A percentile compares a stretch with the other conserved stretches of the same genome.
These are phyloP conservation scores for Penicillium alfredii DNA, from an alignment of 495 filamentous ascomycete species.

Conservation along the genomic window DNA sequence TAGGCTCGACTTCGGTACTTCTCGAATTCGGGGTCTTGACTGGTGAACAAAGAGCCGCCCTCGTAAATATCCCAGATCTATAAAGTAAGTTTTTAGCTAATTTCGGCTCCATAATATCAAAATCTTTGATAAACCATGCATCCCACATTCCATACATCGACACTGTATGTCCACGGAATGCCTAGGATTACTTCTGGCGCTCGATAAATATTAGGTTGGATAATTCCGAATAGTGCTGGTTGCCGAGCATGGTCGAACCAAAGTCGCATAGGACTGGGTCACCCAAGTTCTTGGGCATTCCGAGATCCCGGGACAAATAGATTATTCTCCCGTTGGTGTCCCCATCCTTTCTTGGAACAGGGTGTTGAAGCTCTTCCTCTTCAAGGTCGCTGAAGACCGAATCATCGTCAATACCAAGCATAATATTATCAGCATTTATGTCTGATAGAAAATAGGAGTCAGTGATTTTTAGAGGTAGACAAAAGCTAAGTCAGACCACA, in stretches of 20 bases:
- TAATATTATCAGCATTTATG: conserved; percentile 16
- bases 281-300: conserved; percentile 13
- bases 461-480: background rate
- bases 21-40: conserved; percentile 17
- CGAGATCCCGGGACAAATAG: conserved; percentile 19
- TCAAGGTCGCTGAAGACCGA: conserved; percentile 15
- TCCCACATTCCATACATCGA: conserved; percentile 42
- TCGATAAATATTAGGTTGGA: conserved; percentile 37
- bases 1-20: too few species aligned
- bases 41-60: conserved; percentile 23
- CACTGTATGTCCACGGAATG: conserved; percentile 32
- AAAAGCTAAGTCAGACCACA: background rate
- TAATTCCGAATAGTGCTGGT: conserved; percentile 10
- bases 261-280: conserved; percentile 28
- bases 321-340: conserved; percentile 10
- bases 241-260: conserved; percentile 19
- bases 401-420: conserved; percentile 14
- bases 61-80: conserved; percentile 32
- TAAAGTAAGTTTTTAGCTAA: conserved; percentile 1
- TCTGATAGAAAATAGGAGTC: conserved; percentile 6
- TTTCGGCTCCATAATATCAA: conserved; percentile 1
- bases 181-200: conserved; percentile 40
- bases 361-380: conserved; percentile 9
- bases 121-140: conserved; percentile 30
- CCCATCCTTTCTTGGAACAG: conserved; percentile 12